A percentile compares a stretch with the other conserved stretches of the same genome.
These are phyloP conservation scores for Pulveroboletus sp. DNA, from an alignment of 768 basidiomycete genomes.

Conservation along the genomic window DNA sequence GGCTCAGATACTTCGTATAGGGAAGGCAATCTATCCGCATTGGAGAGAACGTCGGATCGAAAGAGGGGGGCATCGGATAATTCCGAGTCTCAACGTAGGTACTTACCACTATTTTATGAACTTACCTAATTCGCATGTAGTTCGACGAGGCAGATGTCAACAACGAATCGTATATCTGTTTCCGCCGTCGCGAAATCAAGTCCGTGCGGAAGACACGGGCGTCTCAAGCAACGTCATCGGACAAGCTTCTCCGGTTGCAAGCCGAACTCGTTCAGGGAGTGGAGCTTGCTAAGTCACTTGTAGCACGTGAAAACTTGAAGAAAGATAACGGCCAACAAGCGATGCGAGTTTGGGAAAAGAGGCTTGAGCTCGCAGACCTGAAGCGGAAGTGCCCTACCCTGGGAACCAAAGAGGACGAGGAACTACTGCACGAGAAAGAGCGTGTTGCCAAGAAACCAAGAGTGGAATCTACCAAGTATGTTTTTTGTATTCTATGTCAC, in stretches of 20 bases:
- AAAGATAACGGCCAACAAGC: slow-evolving; percentile 56
- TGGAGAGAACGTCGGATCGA: slow-evolving; percentile 86
- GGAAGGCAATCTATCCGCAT: slow-evolving; percentile 75
- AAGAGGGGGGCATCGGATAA: slow-evolving; percentile 81
- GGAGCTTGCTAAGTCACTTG: slow-evolving; percentile 65
- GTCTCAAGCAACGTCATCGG: slow-evolving; percentile 83
- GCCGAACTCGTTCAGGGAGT: slow-evolving; percentile 68
- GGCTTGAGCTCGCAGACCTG: slow-evolving; percentile 69
- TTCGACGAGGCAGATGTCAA: slow-evolving; percentile 86
- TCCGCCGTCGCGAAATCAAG: slow-evolving; percentile 92
- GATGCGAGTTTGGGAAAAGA: slow-evolving; percentile 72
- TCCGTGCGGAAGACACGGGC: slow-evolving; percentile 91
- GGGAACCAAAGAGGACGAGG: slow-evolving; percentile 65
- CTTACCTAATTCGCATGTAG: slow-evolving; percentile 33
- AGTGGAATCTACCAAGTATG: slow-evolving; percentile 21
- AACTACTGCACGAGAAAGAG: slow-evolving; percentile 69
- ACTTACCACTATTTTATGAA: neutral
- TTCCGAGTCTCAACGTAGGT: slow-evolving; percentile 83
- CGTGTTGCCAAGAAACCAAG: slow-evolving; percentile 59
- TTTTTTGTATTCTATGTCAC: too few species aligned
- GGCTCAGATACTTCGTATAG: slow-evolving; percentile 58
- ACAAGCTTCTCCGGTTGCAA: slow-evolving; percentile 81
- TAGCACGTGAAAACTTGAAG: slow-evolving; percentile 74
- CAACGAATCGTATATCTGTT: slow-evolving; percentile 96
- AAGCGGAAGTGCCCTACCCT: slow-evolving; percentile 70